These are phyloP conservation scores for Artomyces pyxidatus DNA, from an alignment of 768 basidiomycete species.

Conservation along the genomic window DNA sequence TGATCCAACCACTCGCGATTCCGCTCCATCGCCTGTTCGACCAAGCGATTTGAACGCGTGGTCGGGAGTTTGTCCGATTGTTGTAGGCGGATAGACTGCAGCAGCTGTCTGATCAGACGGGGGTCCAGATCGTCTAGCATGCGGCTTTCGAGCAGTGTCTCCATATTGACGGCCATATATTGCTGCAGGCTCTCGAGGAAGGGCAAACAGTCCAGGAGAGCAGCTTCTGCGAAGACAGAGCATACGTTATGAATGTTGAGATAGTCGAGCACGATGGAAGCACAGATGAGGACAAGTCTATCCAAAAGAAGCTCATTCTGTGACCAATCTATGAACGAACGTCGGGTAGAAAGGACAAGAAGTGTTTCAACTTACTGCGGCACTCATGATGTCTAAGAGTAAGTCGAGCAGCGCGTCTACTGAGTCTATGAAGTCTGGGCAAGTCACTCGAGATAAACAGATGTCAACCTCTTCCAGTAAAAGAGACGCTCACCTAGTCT, in stretches of 20 bases:
- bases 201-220: slow-evolving; percentile 61
- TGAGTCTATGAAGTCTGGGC: slow-evolving; percentile 51
- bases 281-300: slow-evolving; percentile 77
- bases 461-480: neutral
- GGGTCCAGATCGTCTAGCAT: slow-evolving; percentile 71
- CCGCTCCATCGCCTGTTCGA: slow-evolving; percentile 38
- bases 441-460: neutral
- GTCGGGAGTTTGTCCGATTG: slow-evolving; percentile 65
- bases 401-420: slow-evolving; percentile 78
- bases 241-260: slow-evolving; percentile 70
- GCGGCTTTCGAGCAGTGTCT: slow-evolving; percentile 73
- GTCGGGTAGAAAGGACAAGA: neutral
- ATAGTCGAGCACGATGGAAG: slow-evolving; percentile 58
- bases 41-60: slow-evolving; percentile 46
- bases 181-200: slow-evolving; percentile 66
- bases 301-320: slow-evolving; percentile 89
- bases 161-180: slow-evolving; percentile 80
- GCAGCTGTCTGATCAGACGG: slow-evolving; percentile 59
- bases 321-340: neutral
- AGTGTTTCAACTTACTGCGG: slow-evolving; percentile 60
- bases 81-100: slow-evolving; percentile 42
- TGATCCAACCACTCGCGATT: slow-evolving; percentile 62
- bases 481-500: slow-evolving; percentile 43
- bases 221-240: slow-evolving; percentile 74
- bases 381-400: slow-evolving; percentile 79